These are phyloP conservation scores for Lasiosphaeria hispida DNA, from an alignment of 495 filamentous ascomycete species.

Conservation along the genomic window DNA sequence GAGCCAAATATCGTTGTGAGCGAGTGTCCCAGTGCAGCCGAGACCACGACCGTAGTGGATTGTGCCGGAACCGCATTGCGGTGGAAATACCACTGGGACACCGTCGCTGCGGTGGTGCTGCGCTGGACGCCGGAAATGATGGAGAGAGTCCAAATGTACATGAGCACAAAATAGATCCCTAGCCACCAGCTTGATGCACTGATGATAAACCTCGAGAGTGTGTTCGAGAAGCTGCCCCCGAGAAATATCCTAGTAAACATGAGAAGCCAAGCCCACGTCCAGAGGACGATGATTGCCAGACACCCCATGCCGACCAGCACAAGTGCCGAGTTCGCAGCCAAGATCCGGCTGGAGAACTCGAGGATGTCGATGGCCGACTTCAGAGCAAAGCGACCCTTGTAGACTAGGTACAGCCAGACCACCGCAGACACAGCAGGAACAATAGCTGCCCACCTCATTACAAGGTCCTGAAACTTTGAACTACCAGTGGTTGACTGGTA, in stretches of 20 bases:
- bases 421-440: conserved; percentile 71
- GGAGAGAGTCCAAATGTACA: conserved; percentile 92
- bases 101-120: conserved; percentile 87
- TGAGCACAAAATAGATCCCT: conserved; percentile 80
- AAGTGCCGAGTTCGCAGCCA: conserved; percentile 79
- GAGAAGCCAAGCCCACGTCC: conserved; percentile 93
- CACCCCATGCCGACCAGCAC: conserved; percentile 77
- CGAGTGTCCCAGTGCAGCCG: conserved; percentile 76
- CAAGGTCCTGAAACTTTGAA: conserved; percentile 72
- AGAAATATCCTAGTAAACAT: conserved; percentile 97
- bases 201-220: conserved; percentile 66
- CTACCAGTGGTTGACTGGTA: conserved; percentile 72
- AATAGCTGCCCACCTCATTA: conserved; percentile 83
- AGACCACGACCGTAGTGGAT: conserved; percentile 72
- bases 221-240: conserved; percentile 68
- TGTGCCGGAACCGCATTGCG: conserved; percentile 76
- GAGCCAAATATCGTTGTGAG: conserved; percentile 87
- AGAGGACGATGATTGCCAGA: conserved; percentile 71
- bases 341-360: conserved; percentile 84
- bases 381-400: conserved; percentile 74
- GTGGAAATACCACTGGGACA: conserved; percentile 99
- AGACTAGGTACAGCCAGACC: conserved; percentile 79
- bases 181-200: conserved; percentile 88
- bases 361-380: conserved; percentile 79
- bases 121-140: conserved; percentile 84